phyloP scores from a whole-genome alignment of 257 asterid genomes.

The Penstemon newberryi region DNA sequence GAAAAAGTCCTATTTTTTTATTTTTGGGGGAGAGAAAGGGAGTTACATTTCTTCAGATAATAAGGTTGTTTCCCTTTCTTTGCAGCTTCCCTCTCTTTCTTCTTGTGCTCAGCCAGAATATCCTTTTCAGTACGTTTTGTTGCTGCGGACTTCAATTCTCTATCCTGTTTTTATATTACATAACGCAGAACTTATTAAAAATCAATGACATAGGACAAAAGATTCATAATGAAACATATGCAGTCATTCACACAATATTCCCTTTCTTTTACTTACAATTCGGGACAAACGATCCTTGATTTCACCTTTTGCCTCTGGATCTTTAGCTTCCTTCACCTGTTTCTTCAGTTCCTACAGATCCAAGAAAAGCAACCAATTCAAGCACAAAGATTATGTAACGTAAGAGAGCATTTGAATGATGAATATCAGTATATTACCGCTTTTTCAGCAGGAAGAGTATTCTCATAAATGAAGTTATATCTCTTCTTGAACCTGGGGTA shows the following conservation, averaged over 20 bases:
- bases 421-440: conserved; percentile 50
- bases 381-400: not conserved
- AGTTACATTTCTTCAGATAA: conserved; percentile 70
- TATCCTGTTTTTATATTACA: conserved; percentile 41
- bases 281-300: conserved; percentile 48
- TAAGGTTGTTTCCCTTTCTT: conserved; percentile 90
- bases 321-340: conserved; percentile 62
- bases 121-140: conserved; percentile 64
- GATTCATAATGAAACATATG: not conserved
- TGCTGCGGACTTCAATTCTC: conserved; percentile 66
- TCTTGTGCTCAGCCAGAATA: conserved; percentile 80
- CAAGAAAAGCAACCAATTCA: conserved; percentile 27
- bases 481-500: conserved; percentile 83
- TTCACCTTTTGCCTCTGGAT: conserved; percentile 53
- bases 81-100: conserved; percentile 94
- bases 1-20: not conserved
- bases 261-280: conserved; percentile 47
- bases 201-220: not conserved
- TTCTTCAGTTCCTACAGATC: conserved; percentile 58
- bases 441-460: conserved; percentile 79
- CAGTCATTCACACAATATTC: conserved; percentile 8
- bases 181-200: conserved; percentile 9
- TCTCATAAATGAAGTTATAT: conserved; percentile 72
- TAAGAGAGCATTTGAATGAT: conserved; percentile 14
- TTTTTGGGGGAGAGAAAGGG: conserved; percentile 17